These are phyloP conservation scores for Fusarium mundagurra DNA, from an alignment of 2,329 filamentous ascomycete species.

Conservation along the genomic window DNA sequence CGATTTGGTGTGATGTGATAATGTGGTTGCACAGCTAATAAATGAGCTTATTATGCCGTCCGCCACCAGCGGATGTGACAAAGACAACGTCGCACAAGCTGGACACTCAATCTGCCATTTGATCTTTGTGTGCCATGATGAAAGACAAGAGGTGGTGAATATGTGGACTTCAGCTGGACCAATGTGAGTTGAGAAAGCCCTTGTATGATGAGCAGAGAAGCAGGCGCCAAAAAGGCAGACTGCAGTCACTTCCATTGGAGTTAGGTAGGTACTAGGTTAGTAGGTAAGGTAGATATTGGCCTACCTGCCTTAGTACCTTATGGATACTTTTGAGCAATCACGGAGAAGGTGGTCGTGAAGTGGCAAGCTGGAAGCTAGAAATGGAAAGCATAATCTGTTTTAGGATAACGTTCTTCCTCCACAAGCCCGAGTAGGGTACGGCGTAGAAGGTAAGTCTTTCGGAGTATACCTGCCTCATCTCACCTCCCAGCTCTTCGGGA, in stretches of 20 bases:
- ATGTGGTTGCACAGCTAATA: slow-evolving; percentile 28
- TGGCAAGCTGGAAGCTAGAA: slow-evolving; percentile 36
- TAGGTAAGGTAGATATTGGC: background rate
- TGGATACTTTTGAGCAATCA: slow-evolving; percentile 17
- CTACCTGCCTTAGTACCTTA: background rate
- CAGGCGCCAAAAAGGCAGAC: background rate
- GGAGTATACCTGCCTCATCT: slow-evolving; percentile 9
- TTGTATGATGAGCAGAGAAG: slow-evolving; percentile 7
- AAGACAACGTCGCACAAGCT: slow-evolving; percentile 19
- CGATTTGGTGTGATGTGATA: slow-evolving; percentile 23
- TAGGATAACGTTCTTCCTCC: slow-evolving; percentile 23
- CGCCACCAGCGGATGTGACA: slow-evolving; percentile 26
- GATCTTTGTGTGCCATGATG: slow-evolving; percentile 26
- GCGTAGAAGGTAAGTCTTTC: slow-evolving; percentile 3
- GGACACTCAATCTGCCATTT: slow-evolving; percentile 20
- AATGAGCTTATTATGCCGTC: slow-evolving; percentile 32
- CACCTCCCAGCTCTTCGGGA: slow-evolving; percentile 17
- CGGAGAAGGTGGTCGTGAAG: slow-evolving; percentile 26
- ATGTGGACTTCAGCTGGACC: slow-evolving; percentile 2
- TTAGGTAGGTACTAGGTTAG: too few species aligned
- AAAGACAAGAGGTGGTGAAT: slow-evolving; percentile 7
- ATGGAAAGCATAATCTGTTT: slow-evolving; percentile 36
- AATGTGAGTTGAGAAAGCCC: slow-evolving; percentile 2
- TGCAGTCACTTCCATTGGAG: background rate
- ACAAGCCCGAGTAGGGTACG: slow-evolving; percentile 13